Conservation (phyloP, 2,329 filamentous ascomycete genomes). For the Phialophora tarda region DNA sequence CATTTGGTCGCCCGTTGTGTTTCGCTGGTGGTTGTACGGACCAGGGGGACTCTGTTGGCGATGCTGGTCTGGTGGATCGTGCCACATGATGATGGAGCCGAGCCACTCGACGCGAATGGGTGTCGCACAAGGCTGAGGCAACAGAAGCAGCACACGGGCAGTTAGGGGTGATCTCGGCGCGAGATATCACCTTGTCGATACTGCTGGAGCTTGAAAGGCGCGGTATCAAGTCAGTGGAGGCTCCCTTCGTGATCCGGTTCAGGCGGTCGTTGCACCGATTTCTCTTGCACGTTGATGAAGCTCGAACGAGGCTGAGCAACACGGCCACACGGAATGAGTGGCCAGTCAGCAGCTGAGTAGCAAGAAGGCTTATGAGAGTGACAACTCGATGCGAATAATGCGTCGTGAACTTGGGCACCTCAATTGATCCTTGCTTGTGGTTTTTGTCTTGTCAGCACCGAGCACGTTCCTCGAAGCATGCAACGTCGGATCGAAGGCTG, state of each 20-base stretch:
- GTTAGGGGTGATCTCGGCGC: background rate
- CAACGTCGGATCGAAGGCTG: background rate
- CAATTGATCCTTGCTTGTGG: background rate
- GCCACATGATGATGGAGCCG: constrained; percentile 11
- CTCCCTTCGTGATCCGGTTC: background rate
- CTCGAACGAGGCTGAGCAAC: background rate
- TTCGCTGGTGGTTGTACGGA: constrained; percentile 7
- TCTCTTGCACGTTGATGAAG: background rate
- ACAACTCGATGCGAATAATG: background rate
- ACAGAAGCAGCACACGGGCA: background rate
- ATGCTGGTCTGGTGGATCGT: constrained; percentile 1
- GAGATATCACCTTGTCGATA: background rate
- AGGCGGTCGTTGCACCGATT: background rate
- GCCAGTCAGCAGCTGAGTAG: background rate
- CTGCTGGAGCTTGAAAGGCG: background rate
- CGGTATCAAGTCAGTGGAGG: background rate
- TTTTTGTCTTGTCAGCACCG: background rate
- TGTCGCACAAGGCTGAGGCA: background rate
- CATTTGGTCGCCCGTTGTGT: constrained; percentile 16
- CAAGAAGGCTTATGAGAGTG: background rate
- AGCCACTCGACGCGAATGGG: background rate
- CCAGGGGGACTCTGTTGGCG: constrained; percentile 13
- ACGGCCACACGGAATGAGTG: no score
- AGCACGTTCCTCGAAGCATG: background rate
- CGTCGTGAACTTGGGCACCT: background rate